phyloP scores from a whole-genome alignment of 1,139 yeast genomes.

The Pichia inconspicua region DNA sequence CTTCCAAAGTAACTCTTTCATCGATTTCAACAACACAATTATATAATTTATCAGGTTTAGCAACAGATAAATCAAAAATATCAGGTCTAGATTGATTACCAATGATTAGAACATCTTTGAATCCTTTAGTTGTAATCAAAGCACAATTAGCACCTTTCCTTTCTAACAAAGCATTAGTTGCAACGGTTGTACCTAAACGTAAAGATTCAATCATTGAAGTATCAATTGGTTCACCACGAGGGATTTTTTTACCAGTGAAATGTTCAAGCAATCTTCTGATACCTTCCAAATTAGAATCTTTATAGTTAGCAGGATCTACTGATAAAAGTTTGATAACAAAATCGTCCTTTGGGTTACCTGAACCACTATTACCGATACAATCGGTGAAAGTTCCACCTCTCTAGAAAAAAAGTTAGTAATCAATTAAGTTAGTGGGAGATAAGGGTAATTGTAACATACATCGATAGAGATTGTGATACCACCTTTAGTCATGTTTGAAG shows the following conservation, averaged over 20 bases:
- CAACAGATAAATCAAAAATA: conserved; percentile 55
- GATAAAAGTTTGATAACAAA: conserved; percentile 62
- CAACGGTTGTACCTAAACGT: conserved; percentile 77
- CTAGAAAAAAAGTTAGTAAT: conserved; percentile 6
- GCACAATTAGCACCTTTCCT: conserved; percentile 63
- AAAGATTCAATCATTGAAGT: conserved; percentile 46
- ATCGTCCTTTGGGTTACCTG: conserved; percentile 28
- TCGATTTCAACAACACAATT: conserved; percentile 59
- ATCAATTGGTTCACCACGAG: conserved; percentile 37
- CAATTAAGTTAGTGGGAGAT: too few species aligned
- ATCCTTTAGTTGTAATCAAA: conserved; percentile 57
- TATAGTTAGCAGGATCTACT: conserved; percentile 78
- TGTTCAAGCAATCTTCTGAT: conserved; percentile 67
- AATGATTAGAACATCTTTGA: conserved; percentile 53
- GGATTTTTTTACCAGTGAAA: conserved; percentile 43
- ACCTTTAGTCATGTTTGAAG: conserved; percentile 4
- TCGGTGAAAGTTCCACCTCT: conserved; percentile 19
- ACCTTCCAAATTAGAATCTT: conserved; percentile 89
- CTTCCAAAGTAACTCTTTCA: conserved; percentile 66
- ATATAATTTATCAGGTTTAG: conserved; percentile 52
- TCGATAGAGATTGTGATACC: conserved; percentile 21
- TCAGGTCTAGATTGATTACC: conserved; percentile 72
- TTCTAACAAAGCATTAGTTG: conserved; percentile 64
- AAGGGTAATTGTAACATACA: conserved; percentile 9
- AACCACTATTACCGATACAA: conserved; percentile 15